Evolutionary conservation across 805 yeast species (phyloP), one percentile per base, ranked within the genome.

Genomic region (Candida dajiaensis): DNA sequence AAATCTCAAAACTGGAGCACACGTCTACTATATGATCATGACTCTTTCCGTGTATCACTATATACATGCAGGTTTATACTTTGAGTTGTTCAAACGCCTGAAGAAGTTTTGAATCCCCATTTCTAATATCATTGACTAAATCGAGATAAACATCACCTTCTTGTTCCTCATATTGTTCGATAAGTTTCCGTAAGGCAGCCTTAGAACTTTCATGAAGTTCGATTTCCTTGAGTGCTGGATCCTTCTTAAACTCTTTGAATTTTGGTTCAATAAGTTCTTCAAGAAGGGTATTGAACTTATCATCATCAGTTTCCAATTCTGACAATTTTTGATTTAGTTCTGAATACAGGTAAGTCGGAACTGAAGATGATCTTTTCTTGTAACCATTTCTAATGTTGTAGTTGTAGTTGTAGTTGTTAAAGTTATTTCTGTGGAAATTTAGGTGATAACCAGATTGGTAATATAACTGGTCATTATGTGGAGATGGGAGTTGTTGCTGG

Each of bases 111-210:
- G 44, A 38, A 21, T 47, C 50, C 25, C 44, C 37, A 23, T 43
- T 47, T 15, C 41, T 43, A 36, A 47, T 33, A 35, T 47, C 50
- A 21, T 43, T 47, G 16, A 47, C 23, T 15, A 47, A 16, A 9
- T 47, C 47, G 11, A 43, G 45, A 28, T 33, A 33, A n/a, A 11
- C 40, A 8, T 31, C 35, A 9, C 39, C 42, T 20, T 36, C 42
- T 3, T 20, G 21, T 18, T 47, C 41, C 15, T 26, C 7, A 18
- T 33, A 33, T 20, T 33, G 36, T 6, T 33, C 20, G 20, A 33
- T 33, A 4, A 33, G 7, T 6, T 16, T 33, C 5, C 2, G 36
- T 18, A 33, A 33, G 7, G 20, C 36, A 16, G 36, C 20, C 20
- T 33, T 33, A 6, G 36, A 33, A 18, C 20, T 33, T 33, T 33